Evolutionary conservation across 495 filamentous ascomycete genomes (phyloP), one percentile per base, ranked within the genome.

Genomic region (Apodospora peruviana): DNA sequence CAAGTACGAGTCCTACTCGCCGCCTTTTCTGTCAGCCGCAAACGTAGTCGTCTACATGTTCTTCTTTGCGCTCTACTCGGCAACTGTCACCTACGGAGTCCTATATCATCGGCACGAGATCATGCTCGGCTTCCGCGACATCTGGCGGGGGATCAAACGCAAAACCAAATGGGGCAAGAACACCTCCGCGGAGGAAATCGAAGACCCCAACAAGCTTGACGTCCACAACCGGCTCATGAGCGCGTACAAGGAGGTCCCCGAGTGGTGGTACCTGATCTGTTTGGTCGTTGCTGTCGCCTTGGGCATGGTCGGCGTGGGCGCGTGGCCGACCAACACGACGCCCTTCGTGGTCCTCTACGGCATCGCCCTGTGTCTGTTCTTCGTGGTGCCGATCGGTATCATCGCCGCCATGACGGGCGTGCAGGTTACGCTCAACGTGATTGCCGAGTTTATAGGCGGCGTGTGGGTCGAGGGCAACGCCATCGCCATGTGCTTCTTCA

Each of bases 401-500:
- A 65, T 73, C 54, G 53, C 55, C 17, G 64, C 67, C 42, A 73
- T 73, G 56, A 73, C 70, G 4, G 68, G 70, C 16, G 54, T 71
- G 5, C 55, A 67, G 42, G 66, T 73, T 1, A 69, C 68, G 3
- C 55, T 73, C 19, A 71, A 70, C 47, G 67, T 73, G 36, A 55
- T 73, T 11, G 70, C 70, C 36, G 70, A 73, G 52, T 73, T 73
- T 41, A 69, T 73, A 37, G 70, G 70, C n/a, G 70, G 68, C 9
- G 60, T 64, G 3, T 66, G 49, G 47, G 65, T 69, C 9, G 58
- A 64, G 18, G 67, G 67, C 27, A 71, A 73, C 40, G 67, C 67
- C 24, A 57, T 71, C 43, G 68, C 63, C 50, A 71, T 73, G 68
- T 65, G 65, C 50, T 72, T 61, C 55, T 69, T 72, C 62, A 72